Percentiles rank a stretch among this genome's conserved stretches.
phyloP scores from a whole-genome alignment of 2,329 filamentous ascomycete genomes.

The Phoma sp. region DNA sequence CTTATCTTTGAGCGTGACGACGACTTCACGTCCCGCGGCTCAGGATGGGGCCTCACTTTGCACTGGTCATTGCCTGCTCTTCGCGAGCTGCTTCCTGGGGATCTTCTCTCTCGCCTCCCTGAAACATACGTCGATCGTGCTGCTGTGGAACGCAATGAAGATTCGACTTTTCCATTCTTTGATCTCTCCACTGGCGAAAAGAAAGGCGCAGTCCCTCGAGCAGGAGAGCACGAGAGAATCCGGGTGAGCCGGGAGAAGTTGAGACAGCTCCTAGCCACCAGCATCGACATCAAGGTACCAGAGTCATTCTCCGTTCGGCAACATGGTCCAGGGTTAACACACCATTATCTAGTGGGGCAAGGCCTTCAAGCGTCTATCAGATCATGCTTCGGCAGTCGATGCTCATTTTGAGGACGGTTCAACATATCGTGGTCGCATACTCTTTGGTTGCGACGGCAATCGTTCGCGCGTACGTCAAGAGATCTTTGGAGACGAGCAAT shows the following conservation, averaged over 20 bases:
- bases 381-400: constrained; percentile 1
- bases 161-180: constrained; percentile 19
- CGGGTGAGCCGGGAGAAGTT: constrained; percentile 17
- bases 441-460: constrained; percentile 21
- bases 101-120: constrained; percentile 9
- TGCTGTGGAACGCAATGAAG: constrained; percentile 16
- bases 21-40: constrained; percentile 13
- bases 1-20: constrained; percentile 31
- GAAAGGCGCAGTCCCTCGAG: constrained; percentile 6
- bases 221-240: constrained; percentile 9
- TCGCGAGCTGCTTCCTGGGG: constrained; percentile 9
- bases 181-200: constrained; percentile 19
- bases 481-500: not conserved
- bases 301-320: not conserved
- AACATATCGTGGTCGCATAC: constrained; percentile 6
- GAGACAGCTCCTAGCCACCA: constrained; percentile 13
- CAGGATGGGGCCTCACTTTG: constrained; percentile 31
- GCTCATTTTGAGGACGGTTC: constrained; percentile 20
- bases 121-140: constrained; percentile 19
- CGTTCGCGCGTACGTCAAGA: constrained; percentile 9
- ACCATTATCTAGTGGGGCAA: constrained; percentile 12
- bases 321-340: not conserved
- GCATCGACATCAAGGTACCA: constrained; percentile 12
- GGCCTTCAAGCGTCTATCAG: constrained; percentile 1
- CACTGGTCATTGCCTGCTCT: constrained; percentile 21